Evolutionary conservation across 768 basidiomycete genomes (phyloP).

Genomic region (Collybia sordida): DNA sequence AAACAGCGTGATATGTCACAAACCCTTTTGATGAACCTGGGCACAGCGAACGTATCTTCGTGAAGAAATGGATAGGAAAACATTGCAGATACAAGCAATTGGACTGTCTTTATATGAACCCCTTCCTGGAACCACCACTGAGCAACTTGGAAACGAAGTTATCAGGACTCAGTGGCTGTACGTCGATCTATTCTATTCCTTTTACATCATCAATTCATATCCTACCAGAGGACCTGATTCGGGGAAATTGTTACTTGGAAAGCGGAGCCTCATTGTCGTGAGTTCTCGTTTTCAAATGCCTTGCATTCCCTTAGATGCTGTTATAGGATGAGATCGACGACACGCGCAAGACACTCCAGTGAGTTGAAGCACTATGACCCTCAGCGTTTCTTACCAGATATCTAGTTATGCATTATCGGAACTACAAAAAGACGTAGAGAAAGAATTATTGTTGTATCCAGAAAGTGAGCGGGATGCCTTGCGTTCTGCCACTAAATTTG

Average conservation of each 20-base stretch:
- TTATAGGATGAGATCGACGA: conserved; percentile 85
- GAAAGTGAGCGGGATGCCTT: conserved; percentile 74
- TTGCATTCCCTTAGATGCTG: conserved; percentile 1
- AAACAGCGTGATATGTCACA: background rate
- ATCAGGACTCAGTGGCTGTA: conserved; percentile 97
- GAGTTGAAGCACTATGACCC: conserved; percentile 21
- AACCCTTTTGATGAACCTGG: background rate
- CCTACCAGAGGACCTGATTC: conserved; percentile 58
- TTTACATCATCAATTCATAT: conserved; percentile 1
- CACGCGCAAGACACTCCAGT: conserved; percentile 87
- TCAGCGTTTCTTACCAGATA: background rate
- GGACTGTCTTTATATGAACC: conserved; percentile 95
- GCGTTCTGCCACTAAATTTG: conserved; percentile 73
- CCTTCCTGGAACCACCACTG: conserved; percentile 68
- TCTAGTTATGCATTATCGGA: conserved; percentile 86
- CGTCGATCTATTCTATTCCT: conserved; percentile 24
- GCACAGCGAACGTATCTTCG: conserved; percentile 82
- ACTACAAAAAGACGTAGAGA: conserved; percentile 85
- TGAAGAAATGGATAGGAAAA: conserved; percentile 63
- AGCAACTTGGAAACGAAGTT: conserved; percentile 81
- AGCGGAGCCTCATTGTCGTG: conserved; percentile 80
- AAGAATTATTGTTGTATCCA: conserved; percentile 60
- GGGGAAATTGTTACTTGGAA: conserved; percentile 72
- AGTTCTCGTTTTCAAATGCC: conserved; percentile 23
- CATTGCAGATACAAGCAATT: conserved; percentile 94